Conservation (phyloP, 208 protist genomes). For the Leishmania tropica region DNA sequence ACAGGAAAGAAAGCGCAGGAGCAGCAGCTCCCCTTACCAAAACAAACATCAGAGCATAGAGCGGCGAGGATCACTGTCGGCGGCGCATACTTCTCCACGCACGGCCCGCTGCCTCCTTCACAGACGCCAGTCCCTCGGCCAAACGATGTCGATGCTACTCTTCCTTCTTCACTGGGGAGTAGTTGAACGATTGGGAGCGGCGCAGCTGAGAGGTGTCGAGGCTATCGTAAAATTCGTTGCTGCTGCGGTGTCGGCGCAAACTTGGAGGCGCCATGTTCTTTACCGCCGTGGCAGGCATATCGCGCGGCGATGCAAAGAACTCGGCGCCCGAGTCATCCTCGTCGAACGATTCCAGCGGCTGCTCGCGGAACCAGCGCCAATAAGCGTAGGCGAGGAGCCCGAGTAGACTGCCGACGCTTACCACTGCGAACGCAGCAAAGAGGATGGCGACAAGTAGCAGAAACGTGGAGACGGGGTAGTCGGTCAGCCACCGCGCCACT, state of each 20-base stretch:
- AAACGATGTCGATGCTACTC: background rate
- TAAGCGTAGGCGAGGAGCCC: conserved; percentile 12
- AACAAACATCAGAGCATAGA: background rate
- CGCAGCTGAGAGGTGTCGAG: conserved; percentile 31
- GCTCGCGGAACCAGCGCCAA: conserved; percentile 12
- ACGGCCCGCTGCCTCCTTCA: background rate
- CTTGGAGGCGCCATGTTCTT: background rate
- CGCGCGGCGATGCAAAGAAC: background rate
- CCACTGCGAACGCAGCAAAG: conserved; percentile 12
- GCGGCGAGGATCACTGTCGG: background rate
- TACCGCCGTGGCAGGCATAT: background rate
- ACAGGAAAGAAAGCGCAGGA: background rate
- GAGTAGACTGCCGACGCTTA: conserved; percentile 8
- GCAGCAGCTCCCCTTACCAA: background rate
- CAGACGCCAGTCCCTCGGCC: background rate
- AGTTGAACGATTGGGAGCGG: conserved; percentile 23
- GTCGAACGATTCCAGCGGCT: background rate
- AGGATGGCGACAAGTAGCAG: conserved; percentile 28
- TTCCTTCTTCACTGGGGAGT: background rate
- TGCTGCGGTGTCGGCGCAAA: conserved; percentile 8
- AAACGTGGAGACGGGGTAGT: conserved; percentile 58
- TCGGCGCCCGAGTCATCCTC: conserved; percentile 3
- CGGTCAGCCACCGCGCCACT: conserved; percentile 49
- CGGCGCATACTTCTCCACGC: background rate
- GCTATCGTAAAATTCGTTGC: conserved; percentile 8